Conservation (phyloP, 192 early-diverging fungal genomes). For the Dissophora ornata region DNA sequence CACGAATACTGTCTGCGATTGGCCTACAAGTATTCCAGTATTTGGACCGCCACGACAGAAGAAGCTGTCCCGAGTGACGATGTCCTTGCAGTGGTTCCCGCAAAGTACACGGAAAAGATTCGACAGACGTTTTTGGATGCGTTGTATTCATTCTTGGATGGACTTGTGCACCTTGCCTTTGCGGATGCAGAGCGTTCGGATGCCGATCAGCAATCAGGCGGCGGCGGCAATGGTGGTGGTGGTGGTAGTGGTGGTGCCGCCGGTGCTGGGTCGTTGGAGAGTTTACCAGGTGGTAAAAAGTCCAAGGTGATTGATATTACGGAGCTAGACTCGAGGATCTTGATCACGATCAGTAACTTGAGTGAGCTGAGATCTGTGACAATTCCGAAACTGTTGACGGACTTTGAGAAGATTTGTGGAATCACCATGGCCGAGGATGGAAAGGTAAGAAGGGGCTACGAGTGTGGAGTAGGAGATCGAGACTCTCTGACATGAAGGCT, state of each 20-base stretch:
- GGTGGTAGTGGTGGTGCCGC: constrained; percentile 46
- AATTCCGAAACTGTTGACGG: constrained; percentile 78
- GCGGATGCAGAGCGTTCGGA: constrained; percentile 57
- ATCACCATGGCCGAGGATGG: constrained; percentile 67
- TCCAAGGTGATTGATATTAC: constrained; percentile 26
- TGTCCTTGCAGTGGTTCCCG: constrained; percentile 57
- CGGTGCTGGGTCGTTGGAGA: constrained; percentile 32
- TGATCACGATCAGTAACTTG: constrained; percentile 89
- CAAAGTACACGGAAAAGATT: constrained; percentile 68
- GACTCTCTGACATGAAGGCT: neutral
- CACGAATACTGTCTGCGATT: constrained; percentile 73
- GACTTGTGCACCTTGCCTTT: constrained; percentile 77
- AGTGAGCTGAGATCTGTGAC: constrained; percentile 75
- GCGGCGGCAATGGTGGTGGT: neutral
- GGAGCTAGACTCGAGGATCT: constrained; percentile 70
- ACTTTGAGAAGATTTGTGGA: constrained; percentile 79
- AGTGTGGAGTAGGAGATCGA: too few species aligned
- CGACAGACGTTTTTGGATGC: constrained; percentile 75
- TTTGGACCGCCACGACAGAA: constrained; percentile 58
- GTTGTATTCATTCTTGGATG: constrained; percentile 82
- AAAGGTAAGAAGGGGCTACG: constrained; percentile 69
- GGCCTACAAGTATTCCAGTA: constrained; percentile 68
- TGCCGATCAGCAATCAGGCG: constrained; percentile 29
- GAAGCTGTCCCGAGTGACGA: constrained; percentile 22
- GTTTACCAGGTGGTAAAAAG: constrained; percentile 7